Conservation (phyloP, 2,329 filamentous ascomycete genomes). For the Diplodia mutila region DNA sequence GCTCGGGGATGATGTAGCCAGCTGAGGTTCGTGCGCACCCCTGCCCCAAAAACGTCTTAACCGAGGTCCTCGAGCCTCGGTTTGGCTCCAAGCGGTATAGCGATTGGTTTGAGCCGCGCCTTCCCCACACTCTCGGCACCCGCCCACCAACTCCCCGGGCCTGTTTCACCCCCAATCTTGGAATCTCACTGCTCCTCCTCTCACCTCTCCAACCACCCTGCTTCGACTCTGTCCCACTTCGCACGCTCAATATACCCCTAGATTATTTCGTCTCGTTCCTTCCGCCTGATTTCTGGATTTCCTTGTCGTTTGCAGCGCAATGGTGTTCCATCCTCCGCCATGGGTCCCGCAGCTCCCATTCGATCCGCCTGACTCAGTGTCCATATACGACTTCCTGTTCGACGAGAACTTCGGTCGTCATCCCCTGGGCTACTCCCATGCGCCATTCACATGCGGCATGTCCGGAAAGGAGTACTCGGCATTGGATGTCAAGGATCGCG, state of each 20-base stretch:
- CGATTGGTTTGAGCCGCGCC: background rate
- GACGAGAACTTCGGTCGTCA: constrained; percentile 71
- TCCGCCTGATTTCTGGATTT: background rate
- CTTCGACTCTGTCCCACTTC: background rate
- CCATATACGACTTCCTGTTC: constrained; percentile 76
- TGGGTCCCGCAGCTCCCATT: constrained; percentile 65
- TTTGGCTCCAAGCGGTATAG: background rate
- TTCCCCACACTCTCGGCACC: constrained; percentile 18
- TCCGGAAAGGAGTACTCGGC: constrained; percentile 69
- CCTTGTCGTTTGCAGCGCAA: constrained; percentile 31
- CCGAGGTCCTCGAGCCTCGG: constrained; percentile 18
- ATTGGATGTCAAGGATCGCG: constrained; percentile 65
- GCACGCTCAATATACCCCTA: background rate
- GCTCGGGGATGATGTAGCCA: background rate
- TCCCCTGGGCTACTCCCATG: constrained; percentile 64
- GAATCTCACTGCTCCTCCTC: background rate
- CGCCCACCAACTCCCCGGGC: background rate
- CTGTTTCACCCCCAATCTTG: background rate
- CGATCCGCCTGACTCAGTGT: constrained; percentile 72
- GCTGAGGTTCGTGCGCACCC: background rate
- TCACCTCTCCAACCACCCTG: background rate
- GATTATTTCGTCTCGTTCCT: background rate
- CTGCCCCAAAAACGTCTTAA: background rate
- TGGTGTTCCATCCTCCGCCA: constrained; percentile 63
- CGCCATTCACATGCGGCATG: constrained; percentile 78